Conservation (phyloP, 2,329 filamentous ascomycete genomes). For the Calonectria pseudoreteaudii region DNA sequence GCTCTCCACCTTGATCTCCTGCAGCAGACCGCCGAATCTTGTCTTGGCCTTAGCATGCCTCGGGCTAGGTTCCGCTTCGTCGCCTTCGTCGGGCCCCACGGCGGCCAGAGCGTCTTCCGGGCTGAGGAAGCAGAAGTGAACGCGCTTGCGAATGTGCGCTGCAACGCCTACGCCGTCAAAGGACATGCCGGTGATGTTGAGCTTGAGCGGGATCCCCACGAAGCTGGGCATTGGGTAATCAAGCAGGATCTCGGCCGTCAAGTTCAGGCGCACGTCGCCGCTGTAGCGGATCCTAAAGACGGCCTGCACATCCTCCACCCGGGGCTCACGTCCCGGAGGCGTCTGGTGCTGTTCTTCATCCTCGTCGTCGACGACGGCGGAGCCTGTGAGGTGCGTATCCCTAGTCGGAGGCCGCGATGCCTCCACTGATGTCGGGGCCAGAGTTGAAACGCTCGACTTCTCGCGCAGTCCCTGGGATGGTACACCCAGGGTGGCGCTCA, state of each 20-base stretch:
- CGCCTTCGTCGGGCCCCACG: conserved; percentile 63
- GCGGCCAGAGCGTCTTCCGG: conserved; percentile 89
- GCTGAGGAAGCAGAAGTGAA: conserved; percentile 94
- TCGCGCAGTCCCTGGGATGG: conserved; percentile 63
- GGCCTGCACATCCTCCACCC: conserved; percentile 89
- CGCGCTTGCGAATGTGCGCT: conserved; percentile 87
- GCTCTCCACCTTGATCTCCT: conserved; percentile 96
- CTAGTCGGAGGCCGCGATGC: conserved; percentile 69
- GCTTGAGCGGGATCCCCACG: conserved; percentile 91
- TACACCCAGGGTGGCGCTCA: conserved; percentile 47
- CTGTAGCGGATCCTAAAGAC: conserved; percentile 91
- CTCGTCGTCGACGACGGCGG: conserved; percentile 54
- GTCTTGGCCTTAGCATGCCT: conserved; percentile 44
- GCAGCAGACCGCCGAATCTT: conserved; percentile 79
- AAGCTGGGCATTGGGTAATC: conserved; percentile 99
- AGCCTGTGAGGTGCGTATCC: conserved; percentile 56
- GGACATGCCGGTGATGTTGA: conserved; percentile 93
- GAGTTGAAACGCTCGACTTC: conserved; percentile 72
- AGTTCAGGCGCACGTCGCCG: conserved; percentile 86
- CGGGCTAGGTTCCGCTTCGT: conserved; percentile 40
- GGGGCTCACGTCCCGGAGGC: conserved; percentile 72
- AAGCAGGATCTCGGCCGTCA: conserved; percentile 94
- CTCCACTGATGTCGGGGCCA: conserved; percentile 65
- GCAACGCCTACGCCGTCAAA: conserved; percentile 96
- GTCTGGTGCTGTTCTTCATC: conserved; percentile 38